phyloP scores from a whole-genome alignment of 176 grass and related monocot species.

The Panicum miliaceum region DNA sequence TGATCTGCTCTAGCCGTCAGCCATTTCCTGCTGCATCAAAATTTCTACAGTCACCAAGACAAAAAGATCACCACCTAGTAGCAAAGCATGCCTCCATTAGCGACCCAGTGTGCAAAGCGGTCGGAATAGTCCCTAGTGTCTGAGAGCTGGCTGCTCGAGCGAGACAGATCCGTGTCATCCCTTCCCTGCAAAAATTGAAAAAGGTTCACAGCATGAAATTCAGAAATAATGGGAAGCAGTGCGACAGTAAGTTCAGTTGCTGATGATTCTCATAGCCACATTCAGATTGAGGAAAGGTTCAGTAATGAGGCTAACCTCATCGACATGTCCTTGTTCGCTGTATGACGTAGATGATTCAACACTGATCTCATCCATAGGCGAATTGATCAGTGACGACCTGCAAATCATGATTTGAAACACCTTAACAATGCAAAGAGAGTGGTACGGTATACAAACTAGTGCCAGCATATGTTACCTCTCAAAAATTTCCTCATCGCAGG shows the following conservation, averaged over 20 bases:
- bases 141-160: slow-evolving; percentile 36
- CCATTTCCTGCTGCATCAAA: neutral
- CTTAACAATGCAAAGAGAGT: neutral
- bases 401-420: slow-evolving; percentile 34
- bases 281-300: neutral
- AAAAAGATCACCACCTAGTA: slow-evolving; percentile 53
- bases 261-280: neutral
- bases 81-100: slow-evolving; percentile 69
- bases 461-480: slow-evolving; percentile 63
- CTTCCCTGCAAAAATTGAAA: slow-evolving; percentile 48
- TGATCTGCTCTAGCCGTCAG: slow-evolving; percentile 19
- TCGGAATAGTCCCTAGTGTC: slow-evolving; percentile 56
- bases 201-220: slow-evolving; percentile 1
- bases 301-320: slow-evolving; percentile 48
- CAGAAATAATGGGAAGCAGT: neutral
- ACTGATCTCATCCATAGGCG: slow-evolving; percentile 60
- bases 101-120: slow-evolving; percentile 78
- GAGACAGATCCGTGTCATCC: slow-evolving; percentile 50
- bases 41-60: slow-evolving; percentile 8
- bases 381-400: slow-evolving; percentile 82
- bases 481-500: slow-evolving; percentile 74
- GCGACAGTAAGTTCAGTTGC: neutral
- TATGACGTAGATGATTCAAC: slow-evolving; percentile 59
- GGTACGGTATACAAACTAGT: neutral
- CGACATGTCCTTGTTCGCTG: slow-evolving; percentile 45